Evolutionary conservation across 768 basidiomycete species (phyloP).

Genomic region (Tricholomella constricta): DNA sequence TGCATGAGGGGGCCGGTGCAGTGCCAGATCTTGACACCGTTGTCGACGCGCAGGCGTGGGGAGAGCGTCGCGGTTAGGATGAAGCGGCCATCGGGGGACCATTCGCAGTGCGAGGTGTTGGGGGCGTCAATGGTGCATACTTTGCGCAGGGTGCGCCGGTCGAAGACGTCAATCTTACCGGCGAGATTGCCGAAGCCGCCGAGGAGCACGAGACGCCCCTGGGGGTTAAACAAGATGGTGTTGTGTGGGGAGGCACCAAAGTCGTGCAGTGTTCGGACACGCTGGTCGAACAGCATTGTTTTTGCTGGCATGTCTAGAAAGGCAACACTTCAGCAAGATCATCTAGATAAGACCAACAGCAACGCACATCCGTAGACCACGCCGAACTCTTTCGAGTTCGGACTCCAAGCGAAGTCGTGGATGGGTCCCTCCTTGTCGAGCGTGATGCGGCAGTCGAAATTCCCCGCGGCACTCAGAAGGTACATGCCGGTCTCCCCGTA

Average conservation of each 20-base stretch:
- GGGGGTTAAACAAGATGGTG: conserved; percentile 93
- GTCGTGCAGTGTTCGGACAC: conserved; percentile 84
- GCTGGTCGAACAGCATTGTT: conserved; percentile 87
- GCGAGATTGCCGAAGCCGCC: conserved; percentile 98
- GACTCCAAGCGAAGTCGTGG: conserved; percentile 95
- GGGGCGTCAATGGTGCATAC: conserved; percentile 83
- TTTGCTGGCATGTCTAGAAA: conserved; percentile 91
- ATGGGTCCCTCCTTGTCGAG: conserved; percentile 97
- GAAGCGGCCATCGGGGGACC: conserved; percentile 93
- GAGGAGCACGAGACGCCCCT: conserved; percentile 82
- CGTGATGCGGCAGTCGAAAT: conserved; percentile 87
- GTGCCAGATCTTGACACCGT: conserved; percentile 96
- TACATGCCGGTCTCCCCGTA: conserved; percentile 98
- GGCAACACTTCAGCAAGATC: conserved; percentile 5
- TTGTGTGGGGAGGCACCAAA: conserved; percentile 91
- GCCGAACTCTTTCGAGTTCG: conserved; percentile 94
- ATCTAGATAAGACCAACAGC: neutral
- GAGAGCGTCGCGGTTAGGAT: conserved; percentile 95
- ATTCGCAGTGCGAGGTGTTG: conserved; percentile 93
- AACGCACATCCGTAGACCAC: conserved; percentile 95
- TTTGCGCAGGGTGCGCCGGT: conserved; percentile 83
- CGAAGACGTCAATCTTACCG: conserved; percentile 90
- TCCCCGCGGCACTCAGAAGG: conserved; percentile 87
- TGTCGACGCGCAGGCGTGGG: conserved; percentile 94
- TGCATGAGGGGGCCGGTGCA: conserved; percentile 88